Evolutionary conservation across 495 filamentous ascomycete species (phyloP).

Genomic region (Podospora conica): DNA sequence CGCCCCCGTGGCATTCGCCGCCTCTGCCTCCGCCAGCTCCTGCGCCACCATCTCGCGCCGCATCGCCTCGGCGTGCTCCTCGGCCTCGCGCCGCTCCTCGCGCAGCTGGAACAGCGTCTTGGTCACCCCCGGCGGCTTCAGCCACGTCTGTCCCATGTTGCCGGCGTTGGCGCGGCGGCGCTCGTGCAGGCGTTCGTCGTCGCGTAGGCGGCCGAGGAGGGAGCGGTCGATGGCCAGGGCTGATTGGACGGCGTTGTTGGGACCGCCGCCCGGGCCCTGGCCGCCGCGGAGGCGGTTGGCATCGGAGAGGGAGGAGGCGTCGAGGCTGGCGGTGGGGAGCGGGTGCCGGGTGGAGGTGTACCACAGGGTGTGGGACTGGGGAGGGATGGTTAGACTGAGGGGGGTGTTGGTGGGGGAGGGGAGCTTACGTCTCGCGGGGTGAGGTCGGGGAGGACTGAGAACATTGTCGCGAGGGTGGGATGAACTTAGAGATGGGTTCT

Average conservation of each 20-base stretch:
- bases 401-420: background rate
- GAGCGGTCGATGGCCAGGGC: constrained; percentile 38
- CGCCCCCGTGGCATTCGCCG: constrained; percentile 30
- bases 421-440: constrained; percentile 64
- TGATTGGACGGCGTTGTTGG: constrained; percentile 10
- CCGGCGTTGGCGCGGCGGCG: constrained; percentile 65
- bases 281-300: background rate
- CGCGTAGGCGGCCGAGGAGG: constrained; percentile 53
- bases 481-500: background rate
- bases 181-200: constrained; percentile 63
- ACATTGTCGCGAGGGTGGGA: constrained; percentile 39
- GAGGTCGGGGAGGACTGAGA: constrained; percentile 66
- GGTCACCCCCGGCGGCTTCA: constrained; percentile 65
- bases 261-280: constrained; percentile 18
- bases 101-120: constrained; percentile 73
- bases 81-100: constrained; percentile 72
- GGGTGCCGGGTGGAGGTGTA: constrained; percentile 54
- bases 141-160: constrained; percentile 71
- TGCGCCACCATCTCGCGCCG: constrained; percentile 61
- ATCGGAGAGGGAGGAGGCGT: constrained; percentile 9
- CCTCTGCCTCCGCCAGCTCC: constrained; percentile 54
- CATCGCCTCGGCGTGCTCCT: constrained; percentile 68
- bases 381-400: constrained; percentile 6
- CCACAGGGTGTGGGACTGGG: constrained; percentile 64
- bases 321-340: constrained; percentile 9